These are phyloP conservation scores for Septoria linicola DNA, from an alignment of 2,329 filamentous ascomycete genomes.

Conservation along the genomic window DNA sequence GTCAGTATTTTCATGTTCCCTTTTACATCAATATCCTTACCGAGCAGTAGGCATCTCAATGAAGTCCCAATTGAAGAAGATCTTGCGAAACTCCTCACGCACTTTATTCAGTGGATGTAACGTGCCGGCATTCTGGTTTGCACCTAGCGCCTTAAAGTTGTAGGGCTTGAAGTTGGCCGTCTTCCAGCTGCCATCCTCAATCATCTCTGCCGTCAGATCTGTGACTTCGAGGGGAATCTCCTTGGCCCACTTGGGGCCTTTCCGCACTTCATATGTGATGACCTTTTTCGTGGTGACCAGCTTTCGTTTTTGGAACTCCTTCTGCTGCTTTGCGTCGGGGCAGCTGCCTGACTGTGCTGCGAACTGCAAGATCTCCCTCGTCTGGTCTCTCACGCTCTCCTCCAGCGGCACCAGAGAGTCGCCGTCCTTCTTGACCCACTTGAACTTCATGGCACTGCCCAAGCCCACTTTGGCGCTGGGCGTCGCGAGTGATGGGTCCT, in stretches of 20 bases:
- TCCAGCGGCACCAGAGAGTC: constrained; percentile 57
- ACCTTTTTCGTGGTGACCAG: constrained; percentile 80
- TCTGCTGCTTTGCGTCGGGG: constrained; percentile 70
- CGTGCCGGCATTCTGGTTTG: constrained; percentile 56
- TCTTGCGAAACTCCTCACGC: constrained; percentile 89
- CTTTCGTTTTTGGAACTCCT: constrained; percentile 89
- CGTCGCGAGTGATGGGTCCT: constrained; percentile 62
- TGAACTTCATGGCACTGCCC: constrained; percentile 83
- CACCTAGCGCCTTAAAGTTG: constrained; percentile 69
- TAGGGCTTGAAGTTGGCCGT: constrained; percentile 83
- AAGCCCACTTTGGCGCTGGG: constrained; percentile 82
- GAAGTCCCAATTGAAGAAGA: constrained; percentile 99
- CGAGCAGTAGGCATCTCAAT: constrained; percentile 95
- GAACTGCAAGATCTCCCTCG: constrained; percentile 69
- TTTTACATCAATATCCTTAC: constrained; percentile 36
- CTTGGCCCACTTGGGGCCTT: constrained; percentile 83
- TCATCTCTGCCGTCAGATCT: constrained; percentile 91
- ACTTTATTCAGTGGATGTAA: constrained; percentile 78
- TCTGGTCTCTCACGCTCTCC: constrained; percentile 76
- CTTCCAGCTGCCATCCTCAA: constrained; percentile 86
- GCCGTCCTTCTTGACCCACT: constrained; percentile 64
- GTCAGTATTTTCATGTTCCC: constrained; percentile 46
- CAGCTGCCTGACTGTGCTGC: constrained; percentile 70
- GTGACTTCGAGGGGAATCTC: constrained; percentile 92
- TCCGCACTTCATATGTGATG: constrained; percentile 77